Evolutionary conservation across 495 filamentous ascomycete genomes (phyloP).

Genomic region (Extremus antarcticus): DNA sequence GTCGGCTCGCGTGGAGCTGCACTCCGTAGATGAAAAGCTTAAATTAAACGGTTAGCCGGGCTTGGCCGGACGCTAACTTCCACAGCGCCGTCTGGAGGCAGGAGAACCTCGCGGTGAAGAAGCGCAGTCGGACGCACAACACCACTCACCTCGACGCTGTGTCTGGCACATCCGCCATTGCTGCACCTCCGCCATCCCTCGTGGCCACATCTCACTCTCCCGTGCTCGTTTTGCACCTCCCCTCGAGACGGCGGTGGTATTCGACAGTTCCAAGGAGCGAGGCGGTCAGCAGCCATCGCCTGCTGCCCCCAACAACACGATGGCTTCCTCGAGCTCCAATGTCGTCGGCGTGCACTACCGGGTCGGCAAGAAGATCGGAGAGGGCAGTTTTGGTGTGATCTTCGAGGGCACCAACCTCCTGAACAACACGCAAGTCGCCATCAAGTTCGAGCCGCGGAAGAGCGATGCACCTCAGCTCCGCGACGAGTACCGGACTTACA

Average conservation of each 20-base stretch:
- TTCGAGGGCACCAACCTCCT: constrained; percentile 97
- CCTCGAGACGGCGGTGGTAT: neutral
- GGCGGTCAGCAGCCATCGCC: neutral
- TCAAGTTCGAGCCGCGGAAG: constrained; percentile 99
- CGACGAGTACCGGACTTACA: constrained; percentile 99
- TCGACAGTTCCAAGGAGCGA: neutral
- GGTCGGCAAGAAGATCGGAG: constrained; percentile 98
- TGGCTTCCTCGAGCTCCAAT: constrained; percentile 94
- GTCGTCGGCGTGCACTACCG: constrained; percentile 98
- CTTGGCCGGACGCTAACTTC: no score
- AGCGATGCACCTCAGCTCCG: constrained; percentile 96
- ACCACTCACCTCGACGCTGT: no score
- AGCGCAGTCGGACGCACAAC: no score
- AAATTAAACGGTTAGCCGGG: no score
- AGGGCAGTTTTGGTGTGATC: constrained; percentile 97
- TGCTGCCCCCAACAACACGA: constrained; percentile 26
- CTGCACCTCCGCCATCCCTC: neutral
- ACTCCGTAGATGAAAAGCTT: no score
- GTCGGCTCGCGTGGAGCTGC: no score
- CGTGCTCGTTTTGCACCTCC: neutral
- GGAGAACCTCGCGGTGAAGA: no score
- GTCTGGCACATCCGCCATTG: no score
- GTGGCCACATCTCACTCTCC: neutral
- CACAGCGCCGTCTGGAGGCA: no score
- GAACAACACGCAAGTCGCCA: constrained; percentile 98